Base-by-base conservation (phyloP, 805 yeast genomes). In the Deakozyma indianensis region DNA sequence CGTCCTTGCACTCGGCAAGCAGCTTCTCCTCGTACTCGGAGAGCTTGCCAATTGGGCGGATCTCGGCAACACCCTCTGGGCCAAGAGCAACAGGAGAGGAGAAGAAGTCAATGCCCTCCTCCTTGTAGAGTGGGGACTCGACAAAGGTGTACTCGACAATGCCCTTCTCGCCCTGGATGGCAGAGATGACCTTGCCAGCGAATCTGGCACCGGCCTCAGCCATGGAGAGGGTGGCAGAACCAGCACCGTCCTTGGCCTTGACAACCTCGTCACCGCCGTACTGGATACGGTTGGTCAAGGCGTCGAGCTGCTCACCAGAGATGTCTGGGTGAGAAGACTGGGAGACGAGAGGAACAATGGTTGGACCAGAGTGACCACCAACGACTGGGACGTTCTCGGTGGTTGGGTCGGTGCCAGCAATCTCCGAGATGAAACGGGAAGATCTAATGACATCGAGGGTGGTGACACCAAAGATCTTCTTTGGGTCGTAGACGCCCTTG, bases 331-430 rank as follows among this genome's bases (percentile, higher is more conserved):
- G 65, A 56, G 74, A 82, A 85, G 67, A 68, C 71, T 83, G 95
- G 51, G 94, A 83, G 64, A 87, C 70, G 66, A 88, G 72, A 62
- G 96, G 96, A 50, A 87, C 94, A 67, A 87, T 87, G 66, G 96
- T 88, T 64, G 81, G 80, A 69, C 96, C 96, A 49, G 95, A 85
- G 79, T 87, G 96, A 58, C 96, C 96, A 65, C 96, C 96, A 54
- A 88, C 90, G 61, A 88, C 95, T 54, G 85, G 75, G 53, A 87
- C 84, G 55, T 66, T 70, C 74, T 83, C 94, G 54, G 73, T 67
- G 52, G 69, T 73, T 63, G 94, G 96, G 72, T 82, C 77, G 60
- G 86, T 77, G 54, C 53, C 75, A 73, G 59, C 75, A 61, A 68
- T 77, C 64, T 77, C 77, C 56, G 87, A 81, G 80, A 59, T 75